Percentiles rank a stretch among this genome's conserved stretches.
These are phyloP conservation scores for Hypocreales sp. DNA, from an alignment of 2,329 filamentous ascomycete genomes.

Conservation along the genomic window DNA sequence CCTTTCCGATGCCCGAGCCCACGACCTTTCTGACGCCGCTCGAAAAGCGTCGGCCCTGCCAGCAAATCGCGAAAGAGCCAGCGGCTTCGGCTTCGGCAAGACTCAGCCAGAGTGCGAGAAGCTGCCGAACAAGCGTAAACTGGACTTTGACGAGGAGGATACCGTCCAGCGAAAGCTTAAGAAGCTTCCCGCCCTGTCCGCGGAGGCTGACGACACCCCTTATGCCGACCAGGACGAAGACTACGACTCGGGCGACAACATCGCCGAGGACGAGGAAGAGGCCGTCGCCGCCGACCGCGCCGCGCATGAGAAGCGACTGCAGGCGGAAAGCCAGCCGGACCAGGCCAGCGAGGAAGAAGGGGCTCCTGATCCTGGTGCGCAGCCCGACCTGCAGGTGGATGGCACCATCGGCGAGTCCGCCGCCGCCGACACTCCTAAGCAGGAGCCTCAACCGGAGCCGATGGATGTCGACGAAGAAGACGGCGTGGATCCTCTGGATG, in stretches of 20 bases:
- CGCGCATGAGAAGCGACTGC: conserved; percentile 64
- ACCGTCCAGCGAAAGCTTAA: conserved; percentile 76
- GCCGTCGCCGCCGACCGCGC: conserved; percentile 71
- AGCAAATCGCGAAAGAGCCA: conserved; percentile 58
- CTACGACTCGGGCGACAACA: conserved; percentile 58
- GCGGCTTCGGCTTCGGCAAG: conserved; percentile 72
- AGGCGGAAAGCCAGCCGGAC: conserved; percentile 34
- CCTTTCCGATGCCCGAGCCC: too few relatives aligned
- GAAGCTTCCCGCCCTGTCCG: conserved; percentile 66
- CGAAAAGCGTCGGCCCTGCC: conserved; percentile 36
- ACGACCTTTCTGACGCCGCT: conserved; percentile 12
- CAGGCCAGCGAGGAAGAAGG: conserved; percentile 22
- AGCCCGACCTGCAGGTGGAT: conserved; percentile 9
- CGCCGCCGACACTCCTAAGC: conserved; percentile 1
- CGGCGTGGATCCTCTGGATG: conserved; percentile 80
- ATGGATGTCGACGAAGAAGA: conserved; percentile 50
- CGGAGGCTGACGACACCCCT: conserved; percentile 46
- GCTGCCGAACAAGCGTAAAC: conserved; percentile 51
- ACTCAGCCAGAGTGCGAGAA: conserved; percentile 50
- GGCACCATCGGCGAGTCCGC: conserved; percentile 6
- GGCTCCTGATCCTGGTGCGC: conserved; percentile 9
- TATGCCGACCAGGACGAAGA: conserved; percentile 50
- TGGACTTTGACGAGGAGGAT: conserved; percentile 82
- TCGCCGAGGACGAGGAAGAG: conserved; percentile 75
- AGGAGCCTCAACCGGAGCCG: conserved; percentile 17